phyloP scores from a whole-genome alignment of 768 basidiomycete genomes.

The Phaeolepiota aurea region DNA sequence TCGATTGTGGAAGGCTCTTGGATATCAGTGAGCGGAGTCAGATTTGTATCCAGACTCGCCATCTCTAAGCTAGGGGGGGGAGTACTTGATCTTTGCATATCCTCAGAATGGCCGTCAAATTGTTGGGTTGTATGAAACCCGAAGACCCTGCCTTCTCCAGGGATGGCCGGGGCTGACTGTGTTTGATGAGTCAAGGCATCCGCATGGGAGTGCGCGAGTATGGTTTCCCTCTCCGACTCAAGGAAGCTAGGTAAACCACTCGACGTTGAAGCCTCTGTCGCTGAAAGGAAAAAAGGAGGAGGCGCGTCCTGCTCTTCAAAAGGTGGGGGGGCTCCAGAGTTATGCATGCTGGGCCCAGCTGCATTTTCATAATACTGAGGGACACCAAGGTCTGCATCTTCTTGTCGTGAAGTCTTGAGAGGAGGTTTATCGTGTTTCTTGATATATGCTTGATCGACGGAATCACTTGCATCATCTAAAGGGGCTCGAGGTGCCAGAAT shows the following conservation, averaged over 20 bases:
- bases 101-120: conserved; percentile 75
- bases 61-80: conserved; percentile 76
- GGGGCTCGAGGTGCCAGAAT: conserved; percentile 71
- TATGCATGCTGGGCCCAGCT: conserved; percentile 69
- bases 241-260: conserved; percentile 62
- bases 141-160: conserved; percentile 72
- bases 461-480: conserved; percentile 69
- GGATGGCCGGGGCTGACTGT: conserved; percentile 28
- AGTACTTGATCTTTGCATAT: conserved; percentile 52
- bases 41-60: conserved; percentile 61
- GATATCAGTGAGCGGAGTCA: conserved; percentile 57
- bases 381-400: conserved; percentile 52
- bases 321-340: conserved; percentile 64
- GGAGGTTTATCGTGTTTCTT: conserved; percentile 88
- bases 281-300: conserved; percentile 58
- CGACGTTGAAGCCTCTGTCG: conserved; percentile 52
- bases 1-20: conserved; percentile 48
- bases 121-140: conserved; percentile 67
- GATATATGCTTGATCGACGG: conserved; percentile 67
- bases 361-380: conserved; percentile 65
- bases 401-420: conserved; percentile 55
- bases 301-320: conserved; percentile 81
- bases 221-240: conserved; percentile 73
- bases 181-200: conserved; percentile 26
- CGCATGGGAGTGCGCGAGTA: conserved; percentile 41